Evolutionary conservation across 768 basidiomycete species (phyloP), one percentile per base, ranked within the genome.

Genomic region (Baorangia bicolor): DNA sequence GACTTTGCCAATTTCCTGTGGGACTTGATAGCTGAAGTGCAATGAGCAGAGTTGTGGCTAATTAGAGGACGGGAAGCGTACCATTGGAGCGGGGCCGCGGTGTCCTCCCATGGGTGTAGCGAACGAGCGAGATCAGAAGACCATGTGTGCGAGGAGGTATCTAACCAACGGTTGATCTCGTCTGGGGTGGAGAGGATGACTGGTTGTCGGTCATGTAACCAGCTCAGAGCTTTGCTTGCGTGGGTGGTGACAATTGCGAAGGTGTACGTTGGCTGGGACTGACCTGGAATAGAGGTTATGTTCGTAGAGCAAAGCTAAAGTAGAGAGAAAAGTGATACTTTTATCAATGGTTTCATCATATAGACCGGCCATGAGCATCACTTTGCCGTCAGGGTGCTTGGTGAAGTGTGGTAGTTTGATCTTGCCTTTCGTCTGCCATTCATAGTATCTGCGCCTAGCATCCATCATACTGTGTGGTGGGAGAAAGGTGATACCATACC

Each of bases 121-220:
- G 92, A 71, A 37, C 77, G 77, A 13, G 73, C 79, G 23, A 93
- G 78, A 40, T 79, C 79, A 5, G 77, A 65, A 18, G 78, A 81
- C 93, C 90, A 96, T 3, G 68, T 71, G 40, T 80, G 79, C 0
- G 81, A 78, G 2, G 82, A 83, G 2, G 89, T 87, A 71, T 95
- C 89, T 14, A 98, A 80, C 96, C 96, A 98, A 12, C 69, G 64
- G 20, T 77, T 69, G 27, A 94, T 74, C 1, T 88, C 86, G 3
- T 81, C 79, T 33, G 75, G 67, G 0, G 78, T 76, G 10, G 82
- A 78, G 6, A 98, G 81, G 45, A 98, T 86, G 41, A 94, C 91
- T 8, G 90, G 90, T 60, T 90, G 88, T 21, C 95, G 85, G 62
- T 95, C 90, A 67, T 97, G 96, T n/a, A 98, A 78, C 90, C 93